These are phyloP conservation scores for Epichloe sp. DNA, from an alignment of 2,329 filamentous ascomycete genomes.

Conservation along the genomic window DNA sequence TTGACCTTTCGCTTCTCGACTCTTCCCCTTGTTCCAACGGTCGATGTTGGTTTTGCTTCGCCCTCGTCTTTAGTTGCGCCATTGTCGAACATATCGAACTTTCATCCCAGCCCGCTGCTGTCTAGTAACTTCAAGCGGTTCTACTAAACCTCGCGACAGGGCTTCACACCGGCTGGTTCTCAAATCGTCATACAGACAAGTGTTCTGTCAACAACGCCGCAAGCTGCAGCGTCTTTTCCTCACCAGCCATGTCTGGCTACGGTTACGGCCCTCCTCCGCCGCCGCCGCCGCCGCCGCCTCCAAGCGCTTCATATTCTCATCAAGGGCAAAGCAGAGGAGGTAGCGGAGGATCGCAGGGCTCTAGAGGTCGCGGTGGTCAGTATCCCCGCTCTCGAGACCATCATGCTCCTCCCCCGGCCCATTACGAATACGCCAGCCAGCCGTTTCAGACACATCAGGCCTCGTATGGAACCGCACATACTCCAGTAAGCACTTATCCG, in stretches of 20 bases:
- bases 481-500: conserved; percentile 23
- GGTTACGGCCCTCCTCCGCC: conserved; percentile 29
- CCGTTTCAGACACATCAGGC: conserved; percentile 20
- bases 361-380: conserved; percentile 27
- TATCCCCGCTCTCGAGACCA: conserved; percentile 27
- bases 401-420: conserved; percentile 21
- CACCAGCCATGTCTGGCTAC: conserved; percentile 32
- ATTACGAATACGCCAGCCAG: conserved; percentile 32
- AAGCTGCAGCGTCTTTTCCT: conserved; percentile 2
- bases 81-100: background rate
- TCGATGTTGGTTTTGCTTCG: background rate
- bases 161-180: background rate
- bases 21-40: background rate
- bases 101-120: background rate
- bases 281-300: conserved; percentile 29
- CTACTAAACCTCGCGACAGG: background rate
- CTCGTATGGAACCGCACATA: conserved; percentile 21
- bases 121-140: background rate
- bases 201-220: conserved; percentile 8
- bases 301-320: conserved; percentile 24
- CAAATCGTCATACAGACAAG: conserved; percentile 6
- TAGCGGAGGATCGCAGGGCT: conserved; percentile 20
- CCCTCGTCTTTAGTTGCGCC: background rate
- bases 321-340: conserved; percentile 27
- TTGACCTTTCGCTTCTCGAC: background rate